Conservation (phyloP, 202 grass and related monocot species). For the Musa balbisiana region DNA sequence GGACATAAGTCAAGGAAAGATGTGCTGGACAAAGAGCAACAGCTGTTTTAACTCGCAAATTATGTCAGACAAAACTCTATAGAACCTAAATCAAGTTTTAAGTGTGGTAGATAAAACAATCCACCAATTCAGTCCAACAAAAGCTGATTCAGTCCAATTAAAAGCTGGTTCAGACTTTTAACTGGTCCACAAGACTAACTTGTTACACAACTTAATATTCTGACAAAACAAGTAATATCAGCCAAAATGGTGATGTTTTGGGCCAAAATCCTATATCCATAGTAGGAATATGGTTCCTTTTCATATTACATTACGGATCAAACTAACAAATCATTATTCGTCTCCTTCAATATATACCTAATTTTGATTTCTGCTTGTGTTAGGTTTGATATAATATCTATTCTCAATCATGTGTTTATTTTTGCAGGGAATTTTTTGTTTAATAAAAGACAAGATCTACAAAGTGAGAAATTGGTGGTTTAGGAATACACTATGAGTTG, state of each 20-base stretch:
- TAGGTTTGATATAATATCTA: neutral
- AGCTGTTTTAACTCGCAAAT: no score
- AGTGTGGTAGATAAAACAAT: no score
- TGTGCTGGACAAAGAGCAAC: no score
- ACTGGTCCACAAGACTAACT: neutral
- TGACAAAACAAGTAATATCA: neutral
- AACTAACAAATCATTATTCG: no score
- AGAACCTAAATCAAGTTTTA: no score
- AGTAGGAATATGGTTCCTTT: no score
- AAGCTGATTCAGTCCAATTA: neutral
- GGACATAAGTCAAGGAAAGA: neutral
- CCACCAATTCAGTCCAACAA: no score
- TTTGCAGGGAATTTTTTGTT: neutral
- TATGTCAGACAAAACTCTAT: no score
- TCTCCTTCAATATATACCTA: no score
- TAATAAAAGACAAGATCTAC: neutral
- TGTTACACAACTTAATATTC: no score
- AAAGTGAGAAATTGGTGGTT: neutral
- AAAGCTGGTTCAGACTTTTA: neutral
- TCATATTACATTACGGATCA: no score
- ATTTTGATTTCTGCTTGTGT: neutral
- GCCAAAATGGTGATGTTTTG: neutral
- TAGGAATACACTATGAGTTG: slow-evolving; percentile 28
- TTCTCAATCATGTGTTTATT: neutral
- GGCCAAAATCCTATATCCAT: no score